phyloP scores from a whole-genome alignment of 129 eudicot species.

The Silybum marianum region DNA sequence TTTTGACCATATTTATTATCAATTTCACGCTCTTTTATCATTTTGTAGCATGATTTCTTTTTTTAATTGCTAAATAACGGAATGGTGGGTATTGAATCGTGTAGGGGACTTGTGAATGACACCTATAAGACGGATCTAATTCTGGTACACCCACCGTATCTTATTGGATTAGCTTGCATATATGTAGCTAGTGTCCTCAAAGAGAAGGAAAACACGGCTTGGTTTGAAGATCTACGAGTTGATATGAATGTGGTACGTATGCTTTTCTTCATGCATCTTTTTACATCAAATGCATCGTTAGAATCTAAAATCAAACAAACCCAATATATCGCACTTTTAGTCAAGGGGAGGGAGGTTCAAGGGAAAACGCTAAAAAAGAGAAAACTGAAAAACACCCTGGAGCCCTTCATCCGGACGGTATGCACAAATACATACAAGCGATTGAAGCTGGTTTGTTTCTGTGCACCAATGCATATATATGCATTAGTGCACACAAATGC shows the following conservation, averaged over 20 bases:
- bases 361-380: no score
- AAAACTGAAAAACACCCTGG: no score
- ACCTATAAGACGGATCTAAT: conserved; percentile 95
- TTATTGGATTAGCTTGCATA: conserved; percentile 92
- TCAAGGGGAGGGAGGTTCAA: not conserved
- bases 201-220: conserved; percentile 87
- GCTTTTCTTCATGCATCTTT: not conserved
- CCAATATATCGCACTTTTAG: not conserved
- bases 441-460: no score
- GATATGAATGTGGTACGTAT: conserved; percentile 87
- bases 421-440: no score
- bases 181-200: conserved; percentile 83
- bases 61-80: not conserved
- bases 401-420: no score
- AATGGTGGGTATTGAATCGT: not conserved
- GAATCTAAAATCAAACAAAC: not conserved
- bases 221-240: conserved; percentile 97
- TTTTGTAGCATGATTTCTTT: conserved; percentile 10
- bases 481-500: no score
- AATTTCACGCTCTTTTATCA: not conserved
- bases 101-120: conserved; percentile 95
- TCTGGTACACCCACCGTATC: conserved; percentile 87
- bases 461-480: no score
- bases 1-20: not conserved
- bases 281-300: not conserved